Evolutionary conservation across 768 basidiomycete species (phyloP).

Genomic region (Mycena sanguinolenta): DNA sequence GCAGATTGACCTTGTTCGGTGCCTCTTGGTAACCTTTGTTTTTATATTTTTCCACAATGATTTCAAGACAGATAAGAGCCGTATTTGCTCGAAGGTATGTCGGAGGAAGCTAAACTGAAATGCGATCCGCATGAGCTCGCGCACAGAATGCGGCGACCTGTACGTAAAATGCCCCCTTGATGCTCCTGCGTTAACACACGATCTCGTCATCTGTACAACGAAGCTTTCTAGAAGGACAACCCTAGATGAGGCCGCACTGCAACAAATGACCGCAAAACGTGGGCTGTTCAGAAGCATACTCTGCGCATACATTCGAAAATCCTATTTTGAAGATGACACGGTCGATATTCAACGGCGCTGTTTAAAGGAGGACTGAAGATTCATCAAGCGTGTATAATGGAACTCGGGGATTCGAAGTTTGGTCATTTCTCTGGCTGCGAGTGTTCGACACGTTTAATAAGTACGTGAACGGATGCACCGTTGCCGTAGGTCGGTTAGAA

Average conservation of each 20-base stretch:
- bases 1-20: neutral
- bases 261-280: neutral
- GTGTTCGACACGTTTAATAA: neutral
- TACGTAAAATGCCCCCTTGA: no score
- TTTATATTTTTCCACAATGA: no score
- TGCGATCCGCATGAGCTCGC: neutral
- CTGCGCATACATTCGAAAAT: neutral
- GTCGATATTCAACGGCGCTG: neutral
- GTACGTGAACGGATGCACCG: neutral
- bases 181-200: no score
- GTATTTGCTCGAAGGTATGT: neutral
- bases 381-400: neutral
- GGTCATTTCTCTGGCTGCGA: no score
- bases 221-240: no score
- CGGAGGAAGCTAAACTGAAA: neutral
- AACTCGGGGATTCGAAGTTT: neutral
- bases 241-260: neutral
- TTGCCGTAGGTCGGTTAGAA: no score
- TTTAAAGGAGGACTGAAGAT: neutral
- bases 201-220: no score
- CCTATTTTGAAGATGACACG: neutral
- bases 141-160: no score
- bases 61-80: neutral
- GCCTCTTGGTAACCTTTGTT: neutral
- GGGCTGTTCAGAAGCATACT: neutral